Evolutionary conservation across 305 asterid species (phyloP).

Genomic region (Salvia sclarea): DNA sequence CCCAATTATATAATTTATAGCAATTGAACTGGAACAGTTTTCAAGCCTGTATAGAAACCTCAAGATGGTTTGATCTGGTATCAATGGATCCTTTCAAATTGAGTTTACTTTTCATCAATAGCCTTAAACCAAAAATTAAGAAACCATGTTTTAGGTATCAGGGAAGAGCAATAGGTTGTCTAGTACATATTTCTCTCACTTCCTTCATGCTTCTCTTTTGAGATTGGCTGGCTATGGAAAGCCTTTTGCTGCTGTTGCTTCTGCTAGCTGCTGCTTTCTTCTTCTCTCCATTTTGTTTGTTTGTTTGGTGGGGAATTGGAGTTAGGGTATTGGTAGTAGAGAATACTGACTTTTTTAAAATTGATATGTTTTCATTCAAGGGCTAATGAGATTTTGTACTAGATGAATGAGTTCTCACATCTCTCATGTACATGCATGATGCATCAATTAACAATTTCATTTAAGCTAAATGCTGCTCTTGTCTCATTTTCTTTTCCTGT

Average conservation of each 20-base stretch:
- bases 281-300: neutral
- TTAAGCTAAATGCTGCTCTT: constrained; percentile 29
- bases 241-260: neutral
- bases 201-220: neutral
- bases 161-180: neutral
- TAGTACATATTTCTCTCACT: constrained; percentile 1
- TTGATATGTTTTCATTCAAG: constrained; percentile 20
- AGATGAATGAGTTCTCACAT: neutral
- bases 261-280: neutral
- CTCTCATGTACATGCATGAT: constrained; percentile 10
- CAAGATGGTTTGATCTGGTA: constrained; percentile 4
- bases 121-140: constrained; percentile 10
- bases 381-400: neutral
- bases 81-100: neutral
- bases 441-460: constrained; percentile 6
- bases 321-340: constrained; percentile 2
- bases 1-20: constrained; percentile 13
- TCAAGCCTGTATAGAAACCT: constrained; percentile 26
- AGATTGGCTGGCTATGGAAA: neutral
- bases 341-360: constrained; percentile 19
- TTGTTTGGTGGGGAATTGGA: neutral
- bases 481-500: constrained; percentile 27
- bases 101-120: constrained; percentile 5
- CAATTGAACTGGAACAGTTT: constrained; percentile 4
- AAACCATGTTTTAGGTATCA: constrained; percentile 9